phyloP scores from a whole-genome alignment of 139 green algal species.

The Coelastrella sp. region DNA sequence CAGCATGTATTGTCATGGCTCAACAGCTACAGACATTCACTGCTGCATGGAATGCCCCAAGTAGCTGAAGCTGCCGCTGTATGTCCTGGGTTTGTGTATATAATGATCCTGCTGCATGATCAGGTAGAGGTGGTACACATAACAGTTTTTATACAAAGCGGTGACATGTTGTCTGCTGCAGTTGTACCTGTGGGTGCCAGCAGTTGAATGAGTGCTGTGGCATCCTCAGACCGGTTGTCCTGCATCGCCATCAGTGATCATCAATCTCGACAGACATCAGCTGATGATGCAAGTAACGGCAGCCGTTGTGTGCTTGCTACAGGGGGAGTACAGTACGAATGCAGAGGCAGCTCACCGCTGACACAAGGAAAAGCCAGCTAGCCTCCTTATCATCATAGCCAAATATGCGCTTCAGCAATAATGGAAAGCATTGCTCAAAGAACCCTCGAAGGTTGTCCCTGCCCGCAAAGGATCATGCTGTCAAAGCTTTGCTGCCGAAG shows the following conservation, averaged over 20 bases:
- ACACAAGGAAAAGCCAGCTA: slow-evolving; percentile 75
- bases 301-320: background rate
- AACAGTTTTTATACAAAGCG: no score
- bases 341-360: background rate
- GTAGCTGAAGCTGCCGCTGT: no score
- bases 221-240: slow-evolving; percentile 68
- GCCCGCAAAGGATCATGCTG: background rate
- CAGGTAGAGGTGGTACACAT: no score
- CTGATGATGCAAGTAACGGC: background rate
- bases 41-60: no score
- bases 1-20: no score
- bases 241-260: slow-evolving; percentile 29
- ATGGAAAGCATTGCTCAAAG: slow-evolving; percentile 84
- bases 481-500: background rate
- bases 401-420: slow-evolving; percentile 81
- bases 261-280: no score
- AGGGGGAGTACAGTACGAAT: background rate
- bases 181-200: slow-evolving; percentile 67
- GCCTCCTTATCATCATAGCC: slow-evolving; percentile 80
- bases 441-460: slow-evolving; percentile 88
- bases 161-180: background rate
- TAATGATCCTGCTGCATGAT: no score
- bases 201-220: slow-evolving; percentile 66
- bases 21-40: no score
- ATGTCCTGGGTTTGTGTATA: no score